Evolutionary conservation across 805 yeast species (phyloP).

Genomic region (Myxozyma monticola): DNA sequence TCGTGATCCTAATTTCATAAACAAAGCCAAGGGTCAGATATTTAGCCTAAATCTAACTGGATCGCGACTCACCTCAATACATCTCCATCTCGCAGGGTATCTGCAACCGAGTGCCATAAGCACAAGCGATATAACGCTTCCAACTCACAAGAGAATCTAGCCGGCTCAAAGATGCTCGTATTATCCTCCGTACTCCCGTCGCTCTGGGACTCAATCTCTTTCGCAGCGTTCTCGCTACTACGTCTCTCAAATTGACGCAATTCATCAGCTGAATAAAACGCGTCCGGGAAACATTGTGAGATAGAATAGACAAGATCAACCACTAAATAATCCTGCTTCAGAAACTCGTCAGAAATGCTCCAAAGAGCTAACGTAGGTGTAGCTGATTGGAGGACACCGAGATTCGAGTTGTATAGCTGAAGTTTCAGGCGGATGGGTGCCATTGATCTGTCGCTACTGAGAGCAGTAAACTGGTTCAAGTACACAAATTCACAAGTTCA

Average conservation of each 20-base stretch:
- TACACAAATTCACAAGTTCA: no score
- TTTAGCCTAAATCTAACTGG: no score
- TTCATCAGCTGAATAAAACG: conserved; percentile 1
- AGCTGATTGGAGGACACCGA: no score
- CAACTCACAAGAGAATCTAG: conserved; percentile 6
- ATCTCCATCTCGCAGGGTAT: conserved; percentile 11
- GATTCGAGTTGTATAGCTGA: no score
- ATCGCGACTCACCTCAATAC: no score
- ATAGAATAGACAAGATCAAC: conserved; percentile 13
- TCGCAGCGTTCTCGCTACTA: no score
- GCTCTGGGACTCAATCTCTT: no score
- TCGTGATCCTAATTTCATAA: neutral
- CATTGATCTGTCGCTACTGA: no score
- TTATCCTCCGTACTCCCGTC: neutral
- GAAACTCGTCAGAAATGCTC: neutral
- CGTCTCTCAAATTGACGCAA: neutral
- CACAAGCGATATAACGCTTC: conserved; percentile 14
- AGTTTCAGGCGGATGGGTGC: no score
- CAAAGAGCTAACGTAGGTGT: no score
- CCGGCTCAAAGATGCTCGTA: conserved; percentile 1
- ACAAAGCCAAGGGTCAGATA: neutral
- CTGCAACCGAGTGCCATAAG: conserved; percentile 7
- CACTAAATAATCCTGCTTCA: conserved; percentile 1
- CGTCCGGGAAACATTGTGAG: conserved; percentile 7
- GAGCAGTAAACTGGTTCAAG: no score